Evolutionary conservation across 2,329 filamentous ascomycete species (phyloP).

Genomic region (Ophiobolus disseminans): DNA sequence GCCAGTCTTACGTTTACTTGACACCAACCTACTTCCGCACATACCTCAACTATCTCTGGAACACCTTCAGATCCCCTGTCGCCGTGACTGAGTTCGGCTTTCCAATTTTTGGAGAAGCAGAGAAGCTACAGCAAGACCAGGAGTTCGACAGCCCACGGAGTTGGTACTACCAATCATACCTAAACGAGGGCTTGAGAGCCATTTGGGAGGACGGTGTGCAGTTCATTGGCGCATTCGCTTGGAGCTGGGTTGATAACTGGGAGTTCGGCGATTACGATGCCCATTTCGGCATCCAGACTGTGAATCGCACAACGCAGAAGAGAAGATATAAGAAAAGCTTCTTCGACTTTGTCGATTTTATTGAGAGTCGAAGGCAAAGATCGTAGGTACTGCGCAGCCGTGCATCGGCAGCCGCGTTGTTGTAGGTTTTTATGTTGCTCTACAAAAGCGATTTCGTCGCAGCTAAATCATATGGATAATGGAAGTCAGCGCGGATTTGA

Average conservation of each 20-base stretch:
- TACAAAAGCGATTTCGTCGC: no score
- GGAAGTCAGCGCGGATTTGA: no score
- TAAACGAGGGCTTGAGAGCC: conserved; percentile 62
- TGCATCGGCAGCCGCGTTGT: no score
- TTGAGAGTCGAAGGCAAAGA: conserved; percentile 40
- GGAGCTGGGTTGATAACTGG: conserved; percentile 62
- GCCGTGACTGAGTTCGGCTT: conserved; percentile 65
- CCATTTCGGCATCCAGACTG: conserved; percentile 64
- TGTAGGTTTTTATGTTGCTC: no score
- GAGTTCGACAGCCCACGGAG: conserved; percentile 62
- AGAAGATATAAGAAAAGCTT: conserved; percentile 65
- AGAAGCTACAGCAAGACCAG: conserved; percentile 57
- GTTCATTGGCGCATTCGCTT: conserved; percentile 62
- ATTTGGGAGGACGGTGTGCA: conserved; percentile 65
- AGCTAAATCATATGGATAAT: no score
- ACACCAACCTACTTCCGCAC: conserved; percentile 65
- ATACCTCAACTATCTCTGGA: conserved; percentile 65
- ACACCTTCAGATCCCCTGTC: conserved; percentile 61
- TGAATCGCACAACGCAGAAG: conserved; percentile 61
- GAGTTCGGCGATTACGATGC: conserved; percentile 61
- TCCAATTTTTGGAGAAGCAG: conserved; percentile 59
- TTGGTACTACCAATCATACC: conserved; percentile 62
- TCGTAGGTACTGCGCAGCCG: no score
- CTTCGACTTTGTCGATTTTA: conserved; percentile 64
- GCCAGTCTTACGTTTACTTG: conserved; percentile 64